These are phyloP conservation scores for Podospora didyma DNA, from an alignment of 495 filamentous ascomycete genomes.

Conservation along the genomic window DNA sequence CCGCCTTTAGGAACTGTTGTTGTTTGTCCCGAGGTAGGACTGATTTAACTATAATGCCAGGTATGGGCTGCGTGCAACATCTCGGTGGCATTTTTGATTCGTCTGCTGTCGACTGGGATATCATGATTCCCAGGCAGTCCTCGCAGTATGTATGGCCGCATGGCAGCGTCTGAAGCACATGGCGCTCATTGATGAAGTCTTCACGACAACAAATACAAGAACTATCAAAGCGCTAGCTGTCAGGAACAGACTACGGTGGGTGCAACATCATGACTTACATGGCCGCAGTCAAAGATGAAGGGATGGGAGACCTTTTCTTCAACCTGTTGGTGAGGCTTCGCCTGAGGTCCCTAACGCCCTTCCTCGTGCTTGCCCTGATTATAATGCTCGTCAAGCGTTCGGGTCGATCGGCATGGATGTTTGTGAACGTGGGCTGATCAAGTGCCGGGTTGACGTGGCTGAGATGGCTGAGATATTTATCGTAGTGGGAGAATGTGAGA, in stretches of 20 bases:
- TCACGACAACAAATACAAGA: slow-evolving; percentile 52
- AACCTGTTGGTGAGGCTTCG: slow-evolving; percentile 37
- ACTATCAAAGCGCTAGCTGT: slow-evolving; percentile 24
- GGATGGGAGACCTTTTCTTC: slow-evolving; percentile 24
- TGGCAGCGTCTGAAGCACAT: slow-evolving; percentile 38
- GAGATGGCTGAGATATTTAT: slow-evolving; percentile 45
- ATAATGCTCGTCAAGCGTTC: slow-evolving; percentile 25
- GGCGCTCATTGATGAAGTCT: slow-evolving; percentile 36
- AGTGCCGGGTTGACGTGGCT: slow-evolving; percentile 36
- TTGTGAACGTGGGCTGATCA: slow-evolving; percentile 33
- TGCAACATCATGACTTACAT: slow-evolving; percentile 32
- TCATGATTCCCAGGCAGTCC: slow-evolving; percentile 44
- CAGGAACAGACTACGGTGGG: no score
- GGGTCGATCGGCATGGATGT: slow-evolving; percentile 14
- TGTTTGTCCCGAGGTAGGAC: slow-evolving; percentile 49
- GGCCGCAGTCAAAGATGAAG: slow-evolving; percentile 22
- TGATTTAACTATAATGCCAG: slow-evolving; percentile 43
- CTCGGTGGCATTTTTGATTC: slow-evolving; percentile 54
- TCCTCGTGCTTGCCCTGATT: slow-evolving; percentile 33
- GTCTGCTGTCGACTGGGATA: slow-evolving; percentile 46
- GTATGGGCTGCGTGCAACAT: slow-evolving; percentile 55
- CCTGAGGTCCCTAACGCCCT: slow-evolving; percentile 38
- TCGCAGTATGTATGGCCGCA: slow-evolving; percentile 53
- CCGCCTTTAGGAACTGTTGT: slow-evolving; percentile 46
- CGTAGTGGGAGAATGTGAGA: slow-evolving; percentile 50